Percentiles rank a stretch among this genome's conserved stretches.
Evolutionary conservation across 2,329 filamentous ascomycete species (phyloP).

Genomic region (Cryoendolithus antarcticus): DNA sequence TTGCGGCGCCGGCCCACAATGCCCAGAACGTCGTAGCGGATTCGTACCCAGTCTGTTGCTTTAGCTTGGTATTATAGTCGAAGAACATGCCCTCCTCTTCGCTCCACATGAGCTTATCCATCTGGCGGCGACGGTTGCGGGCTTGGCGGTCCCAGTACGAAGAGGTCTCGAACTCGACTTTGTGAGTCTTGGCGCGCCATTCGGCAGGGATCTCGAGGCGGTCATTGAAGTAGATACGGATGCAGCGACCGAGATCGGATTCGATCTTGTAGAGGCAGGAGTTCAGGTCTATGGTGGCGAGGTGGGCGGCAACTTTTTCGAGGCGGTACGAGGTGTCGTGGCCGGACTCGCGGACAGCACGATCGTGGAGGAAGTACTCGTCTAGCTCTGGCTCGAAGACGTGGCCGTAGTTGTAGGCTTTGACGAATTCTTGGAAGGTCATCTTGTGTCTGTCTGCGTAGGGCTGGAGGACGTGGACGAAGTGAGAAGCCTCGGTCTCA

Average conservation of each 20-base stretch:
- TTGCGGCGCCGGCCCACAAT: slow-evolving; percentile 85
- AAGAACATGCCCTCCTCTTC: slow-evolving; percentile 92
- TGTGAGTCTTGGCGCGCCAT: slow-evolving; percentile 56
- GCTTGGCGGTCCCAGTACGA: slow-evolving; percentile 83
- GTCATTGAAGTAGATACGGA: slow-evolving; percentile 74
- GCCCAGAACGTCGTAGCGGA: slow-evolving; percentile 93
- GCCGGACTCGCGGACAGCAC: slow-evolving; percentile 91
- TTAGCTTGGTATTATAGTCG: slow-evolving; percentile 80
- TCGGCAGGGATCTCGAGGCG: slow-evolving; percentile 69
- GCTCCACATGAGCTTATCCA: slow-evolving; percentile 92
- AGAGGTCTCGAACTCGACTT: slow-evolving; percentile 65
- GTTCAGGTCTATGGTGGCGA: slow-evolving; percentile 91
- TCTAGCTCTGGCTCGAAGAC: slow-evolving; percentile 81
- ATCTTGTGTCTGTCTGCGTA: slow-evolving; percentile 76
- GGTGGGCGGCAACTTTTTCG: slow-evolving; percentile 72
- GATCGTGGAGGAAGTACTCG: slow-evolving; percentile 90
- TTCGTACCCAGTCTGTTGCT: slow-evolving; percentile 74
- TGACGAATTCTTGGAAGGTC: slow-evolving; percentile 71
- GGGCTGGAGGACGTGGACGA: slow-evolving; percentile 67
- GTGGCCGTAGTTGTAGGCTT: slow-evolving; percentile 68
- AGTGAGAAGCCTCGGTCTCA: slow-evolving; percentile 80
- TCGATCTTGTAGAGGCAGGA: slow-evolving; percentile 95
- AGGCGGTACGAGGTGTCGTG: slow-evolving; percentile 94
- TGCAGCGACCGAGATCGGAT: slow-evolving; percentile 76
- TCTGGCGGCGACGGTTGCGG: slow-evolving; percentile 67